Percentiles rank a stretch among this genome's conserved stretches.
Conservation (phyloP, 2,329 filamentous ascomycete species). For the Hymenoscyphus fraxineus region DNA sequence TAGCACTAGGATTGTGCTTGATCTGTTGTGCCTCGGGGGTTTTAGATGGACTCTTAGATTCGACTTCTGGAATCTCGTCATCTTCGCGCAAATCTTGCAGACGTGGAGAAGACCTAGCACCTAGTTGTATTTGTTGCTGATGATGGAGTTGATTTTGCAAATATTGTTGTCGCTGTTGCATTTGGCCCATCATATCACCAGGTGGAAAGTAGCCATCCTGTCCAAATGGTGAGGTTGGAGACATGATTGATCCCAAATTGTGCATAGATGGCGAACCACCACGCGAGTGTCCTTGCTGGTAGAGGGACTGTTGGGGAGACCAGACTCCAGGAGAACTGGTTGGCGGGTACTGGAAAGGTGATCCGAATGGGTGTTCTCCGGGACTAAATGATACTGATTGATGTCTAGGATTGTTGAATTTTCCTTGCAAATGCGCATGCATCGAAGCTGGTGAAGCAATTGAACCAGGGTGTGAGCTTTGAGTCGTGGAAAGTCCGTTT, state of each 20-base stretch:
- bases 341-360: slow-evolving; percentile 64
- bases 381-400: slow-evolving; percentile 63
- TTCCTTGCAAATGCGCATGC: slow-evolving; percentile 49
- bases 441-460: slow-evolving; percentile 72
- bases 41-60: slow-evolving; percentile 49
- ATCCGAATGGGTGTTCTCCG: slow-evolving; percentile 53
- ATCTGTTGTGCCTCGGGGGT: slow-evolving; percentile 57
- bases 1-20: slow-evolving; percentile 70
- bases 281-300: slow-evolving; percentile 49
- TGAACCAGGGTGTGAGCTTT: slow-evolving; percentile 61
- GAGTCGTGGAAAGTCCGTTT: slow-evolving; percentile 53
- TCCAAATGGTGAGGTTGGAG: slow-evolving; percentile 61
- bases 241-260: slow-evolving; percentile 53
- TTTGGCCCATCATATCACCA: slow-evolving; percentile 40
- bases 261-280: slow-evolving; percentile 62
- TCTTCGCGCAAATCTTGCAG: slow-evolving; percentile 74
- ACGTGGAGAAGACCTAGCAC: slow-evolving; percentile 54
- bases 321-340: slow-evolving; percentile 59
- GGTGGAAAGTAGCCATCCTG: slow-evolving; percentile 37
- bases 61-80: slow-evolving; percentile 46
- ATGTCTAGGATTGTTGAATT: slow-evolving; percentile 68
- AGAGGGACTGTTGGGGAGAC: slow-evolving; percentile 53
- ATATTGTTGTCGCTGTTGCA: slow-evolving; percentile 47
- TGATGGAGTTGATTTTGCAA: slow-evolving; percentile 49
- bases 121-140: slow-evolving; percentile 40